A percentile compares a stretch with the other conserved stretches of the same genome.
These are phyloP conservation scores for Plasmodium coatneyi DNA, from an alignment of 169 alveolate species.

Conservation along the genomic window DNA sequence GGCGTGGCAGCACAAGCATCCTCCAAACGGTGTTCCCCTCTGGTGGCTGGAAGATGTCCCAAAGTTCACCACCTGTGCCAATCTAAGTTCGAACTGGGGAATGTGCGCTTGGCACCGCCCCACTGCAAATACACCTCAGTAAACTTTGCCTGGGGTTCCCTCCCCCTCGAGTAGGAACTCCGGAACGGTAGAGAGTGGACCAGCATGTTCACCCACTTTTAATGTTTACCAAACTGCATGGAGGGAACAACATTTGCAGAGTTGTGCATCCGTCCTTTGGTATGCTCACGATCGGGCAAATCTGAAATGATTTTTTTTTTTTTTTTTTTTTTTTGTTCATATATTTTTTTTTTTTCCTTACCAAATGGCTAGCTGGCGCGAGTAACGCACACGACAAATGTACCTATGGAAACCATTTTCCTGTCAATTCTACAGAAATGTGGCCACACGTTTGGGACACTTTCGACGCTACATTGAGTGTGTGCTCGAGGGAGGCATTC, in stretches of 20 bases:
- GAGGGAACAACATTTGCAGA: background rate
- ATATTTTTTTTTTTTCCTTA: background rate
- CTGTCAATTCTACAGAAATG: background rate
- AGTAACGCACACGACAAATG: background rate
- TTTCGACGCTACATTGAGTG: background rate
- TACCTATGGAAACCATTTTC: background rate
- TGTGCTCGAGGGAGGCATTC: background rate
- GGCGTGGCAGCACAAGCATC: background rate
- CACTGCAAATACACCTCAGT: background rate
- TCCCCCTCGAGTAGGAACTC: background rate
- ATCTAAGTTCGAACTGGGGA: background rate
- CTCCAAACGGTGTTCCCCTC: background rate
- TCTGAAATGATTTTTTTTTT: background rate
- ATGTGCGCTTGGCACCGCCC: background rate
- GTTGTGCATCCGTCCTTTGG: background rate
- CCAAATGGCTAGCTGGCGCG: background rate
- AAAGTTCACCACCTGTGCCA: background rate
- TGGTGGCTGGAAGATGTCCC: background rate
- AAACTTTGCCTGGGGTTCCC: background rate
- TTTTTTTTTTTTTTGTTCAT: conserved; percentile 1
- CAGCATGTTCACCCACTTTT: background rate
- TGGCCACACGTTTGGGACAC: background rate
- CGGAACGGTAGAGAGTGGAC: background rate
- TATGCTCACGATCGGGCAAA: background rate
- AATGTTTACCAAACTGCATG: background rate